Evolutionary conservation across 2,329 filamentous ascomycete species (phyloP), one percentile per base, ranked within the genome.

Genomic region (Colletotrichum sp.): DNA sequence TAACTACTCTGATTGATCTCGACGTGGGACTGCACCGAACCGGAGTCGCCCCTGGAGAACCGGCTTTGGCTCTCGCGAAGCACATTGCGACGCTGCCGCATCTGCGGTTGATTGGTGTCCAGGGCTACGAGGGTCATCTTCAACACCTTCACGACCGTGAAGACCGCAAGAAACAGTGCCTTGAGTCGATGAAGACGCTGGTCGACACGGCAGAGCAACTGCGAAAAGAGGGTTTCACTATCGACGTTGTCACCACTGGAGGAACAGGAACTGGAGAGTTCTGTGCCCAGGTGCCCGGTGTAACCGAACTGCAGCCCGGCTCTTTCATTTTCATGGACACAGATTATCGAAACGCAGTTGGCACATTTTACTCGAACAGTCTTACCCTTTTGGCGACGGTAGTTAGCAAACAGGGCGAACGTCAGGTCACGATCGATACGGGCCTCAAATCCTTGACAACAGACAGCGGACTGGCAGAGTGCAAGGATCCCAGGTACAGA

Each of bases 321-420:
- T 89, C 87, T 0, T 91, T 91, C 74, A 85, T 91, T 71, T 90
- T 91, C 79, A 91, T 91, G 89, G 89, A 91, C 72, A 89, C 88
- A 3, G 89, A 91, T 78, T 91, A 91, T 77, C 85, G 88, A 5
- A 88, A 88, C 67, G 89, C 89, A 0, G 83, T 90, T 0, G 89
- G 89, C 1, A 81, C 83, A 0, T 85, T 86, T 70, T 91, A 88
- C 78, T 82, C 83, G 1, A 87, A 90, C 77, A 89, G 87, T 62
- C 76, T 90, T 30, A 88, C 87, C 0, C 84, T 90, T 8, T 77
- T 89, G 25, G 84, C 87, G 0, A 89, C 88, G 0, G 88, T 89
- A 1, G 75, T 90, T 22, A 89, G 87, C 81, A 83, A 84, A 73
- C 88, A 89, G 77, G 87, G 86, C 0, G 80, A 83, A 0, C 83